Evolutionary conservation across 108 stramenopile species (phyloP), one percentile per base, ranked within the genome.

Genomic region (Fistulifera solaris): DNA sequence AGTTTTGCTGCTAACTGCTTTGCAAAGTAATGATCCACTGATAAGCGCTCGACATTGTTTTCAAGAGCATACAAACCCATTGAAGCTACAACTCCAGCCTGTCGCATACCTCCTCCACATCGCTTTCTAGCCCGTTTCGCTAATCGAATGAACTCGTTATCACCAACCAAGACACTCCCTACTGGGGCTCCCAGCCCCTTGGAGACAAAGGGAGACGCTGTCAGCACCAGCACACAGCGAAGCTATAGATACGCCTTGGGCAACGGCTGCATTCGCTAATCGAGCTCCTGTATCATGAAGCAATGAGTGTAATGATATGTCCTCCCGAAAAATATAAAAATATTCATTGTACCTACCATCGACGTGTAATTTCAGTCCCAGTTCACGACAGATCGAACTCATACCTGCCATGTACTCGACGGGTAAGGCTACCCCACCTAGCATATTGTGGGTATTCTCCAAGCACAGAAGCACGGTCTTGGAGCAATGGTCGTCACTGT

Each of bases 161-260:
- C 63, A 10, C 96, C 96, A 12, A 88, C 92, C 27, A 99, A 68
- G 18, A 97, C 78, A 25, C 87, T 85, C 0, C 98, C 98, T 40
- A 93, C 71, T 0, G 98, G 98, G 3, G 96, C 84, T 11, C 98
- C 96, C 52, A 99, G 61, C 18, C 95, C 98, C 72, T 99, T 99
- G 44, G 93, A 94, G 77, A 70, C 98, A 99, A 21, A 97, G 73
- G 4, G 87, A 75, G 35, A 98, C 81, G 54, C 87, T 83, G 68
- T 98, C 95, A 10, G 84, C 89, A 19, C 66, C 54, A 19, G 56
- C 42, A 40, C 78, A 80, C 45, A 96, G 48, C 21, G 59, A 62
- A 46, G 72, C 58, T 0, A 64, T 61, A 14, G 75, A 48, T 2
- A 81, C 65, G 43, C 67, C 64, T 31, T 69, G 65, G 15, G 92